Evolutionary conservation across 805 yeast species (phyloP), one percentile per base, ranked within the genome.

Genomic region (Saccharomycopsis guyanensis): DNA sequence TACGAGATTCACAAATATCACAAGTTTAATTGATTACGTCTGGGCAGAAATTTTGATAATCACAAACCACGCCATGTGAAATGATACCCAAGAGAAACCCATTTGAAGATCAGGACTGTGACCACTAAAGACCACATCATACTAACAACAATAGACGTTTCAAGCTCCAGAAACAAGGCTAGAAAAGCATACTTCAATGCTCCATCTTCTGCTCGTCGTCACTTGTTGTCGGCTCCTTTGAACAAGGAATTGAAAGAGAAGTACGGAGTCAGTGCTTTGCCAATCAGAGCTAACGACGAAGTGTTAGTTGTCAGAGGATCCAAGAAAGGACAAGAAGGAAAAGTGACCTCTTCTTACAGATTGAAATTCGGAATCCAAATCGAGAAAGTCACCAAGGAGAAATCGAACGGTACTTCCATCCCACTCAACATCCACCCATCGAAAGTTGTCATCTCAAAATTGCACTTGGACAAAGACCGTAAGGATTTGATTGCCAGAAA

Each of bases 111-210:
- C 29, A n/a, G n/a, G n/a, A n/a, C n/a, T n/a, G n/a, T n/a, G n/a
- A n/a, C n/a, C n/a, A 29, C 12, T 29, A n/a, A 29, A 12, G 33
- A 12, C 12, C 13, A 34, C 33, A 19, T 12, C 22, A 16, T 61
- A 60, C 68, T 64, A 65, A 67, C 69, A 46, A 24, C 46, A 27
- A 43, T 56, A 85, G 96, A 93, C 96, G 97, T 93, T 73, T 88
- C 98, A 66, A 82, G 95, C 72, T 89, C 96, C 70, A 93, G 98
- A 81, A 85, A 95, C 74, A 93, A 93, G 84, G 80, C 97, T 73
- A 89, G 98, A 86, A 93, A 93, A 86, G 97, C 97, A 73, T 86
- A 93, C 84, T 93, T 93, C 91, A 78, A 77, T 66, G 94, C 98
- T 63, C 94, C 97, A 66, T 91, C 98, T 59, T 83, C 91, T 61